Conservation (phyloP, 176 grass and related monocot species). For the Oryza longistaminata region DNA sequence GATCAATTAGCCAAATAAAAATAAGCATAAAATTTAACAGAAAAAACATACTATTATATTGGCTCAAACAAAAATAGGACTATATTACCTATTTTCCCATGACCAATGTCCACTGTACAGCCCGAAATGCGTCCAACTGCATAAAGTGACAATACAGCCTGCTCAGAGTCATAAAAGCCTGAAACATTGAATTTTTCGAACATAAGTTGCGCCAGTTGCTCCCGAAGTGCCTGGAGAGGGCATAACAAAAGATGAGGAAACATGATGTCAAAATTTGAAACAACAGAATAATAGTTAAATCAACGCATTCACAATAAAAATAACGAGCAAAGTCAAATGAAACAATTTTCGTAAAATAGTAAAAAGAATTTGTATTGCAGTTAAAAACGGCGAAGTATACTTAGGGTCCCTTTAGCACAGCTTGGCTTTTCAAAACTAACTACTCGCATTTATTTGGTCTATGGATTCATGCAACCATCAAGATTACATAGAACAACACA, state of each 20-base stretch:
- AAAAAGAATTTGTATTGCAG: not conserved
- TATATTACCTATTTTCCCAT: constrained; percentile 92
- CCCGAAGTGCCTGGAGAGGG: constrained; percentile 67
- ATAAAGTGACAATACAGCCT: constrained; percentile 96
- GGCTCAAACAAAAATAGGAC: not conserved
- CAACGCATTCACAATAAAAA: not conserved
- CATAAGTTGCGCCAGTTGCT: constrained; percentile 91
- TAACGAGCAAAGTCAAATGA: constrained; percentile 16
- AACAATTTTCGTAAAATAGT: not conserved
- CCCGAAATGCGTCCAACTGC: constrained; percentile 95
- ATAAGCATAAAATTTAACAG: not conserved
- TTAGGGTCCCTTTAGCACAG: not conserved
- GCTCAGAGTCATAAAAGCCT: constrained; percentile 98
- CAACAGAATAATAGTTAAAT: not conserved
- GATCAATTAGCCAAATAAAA: not conserved
- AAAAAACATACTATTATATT: not conserved
- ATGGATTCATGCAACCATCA: not conserved
- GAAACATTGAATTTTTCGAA: constrained; percentile 99
- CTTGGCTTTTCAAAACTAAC: not conserved
- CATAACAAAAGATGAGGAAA: not conserved
- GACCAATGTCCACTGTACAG: constrained; percentile 94
- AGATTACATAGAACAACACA: not conserved
- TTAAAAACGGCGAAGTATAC: not conserved
- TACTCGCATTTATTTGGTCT: not conserved
- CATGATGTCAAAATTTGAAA: constrained; percentile 34